These are phyloP conservation scores for Geranium rotundifolium DNA, from an alignment of 345 rosid genomes.

Conservation along the genomic window DNA sequence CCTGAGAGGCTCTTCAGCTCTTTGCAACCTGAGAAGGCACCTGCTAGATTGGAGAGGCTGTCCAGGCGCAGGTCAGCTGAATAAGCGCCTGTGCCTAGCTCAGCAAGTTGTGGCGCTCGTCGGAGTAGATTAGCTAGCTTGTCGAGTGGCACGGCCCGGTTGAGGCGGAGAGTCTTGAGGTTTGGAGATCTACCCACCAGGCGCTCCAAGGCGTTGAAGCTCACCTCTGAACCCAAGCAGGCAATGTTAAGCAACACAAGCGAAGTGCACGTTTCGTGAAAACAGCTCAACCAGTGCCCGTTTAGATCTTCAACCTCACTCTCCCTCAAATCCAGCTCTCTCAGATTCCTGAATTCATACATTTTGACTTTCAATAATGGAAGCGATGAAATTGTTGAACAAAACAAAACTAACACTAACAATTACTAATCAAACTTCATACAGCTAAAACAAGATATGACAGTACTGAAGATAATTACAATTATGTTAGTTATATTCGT, in stretches of 20 bases:
- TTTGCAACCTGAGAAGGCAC: slow-evolving; percentile 59
- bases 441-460: too few relatives aligned
- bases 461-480: too few relatives aligned
- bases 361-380: background rate
- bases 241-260: slow-evolving; percentile 76
- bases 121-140: slow-evolving; percentile 50
- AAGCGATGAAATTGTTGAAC: background rate
- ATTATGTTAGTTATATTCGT: too few relatives aligned
- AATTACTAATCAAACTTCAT: too few relatives aligned
- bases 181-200: slow-evolving; percentile 60
- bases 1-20: slow-evolving; percentile 68
- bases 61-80: slow-evolving; percentile 43
- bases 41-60: slow-evolving; percentile 32
- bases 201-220: slow-evolving; percentile 62
- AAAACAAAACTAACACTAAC: background rate
- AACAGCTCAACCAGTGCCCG: slow-evolving; percentile 82
- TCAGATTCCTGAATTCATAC: slow-evolving; percentile 46
- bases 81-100: slow-evolving; percentile 71
- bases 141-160: slow-evolving; percentile 58
- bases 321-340: slow-evolving; percentile 72
- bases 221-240: slow-evolving; percentile 62
- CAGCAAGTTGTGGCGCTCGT: slow-evolving; percentile 72
- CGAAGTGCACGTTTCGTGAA: slow-evolving; percentile 68
- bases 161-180: slow-evolving; percentile 62
- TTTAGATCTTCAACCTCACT: slow-evolving; percentile 79